Base-by-base conservation (phyloP, 768 basidiomycete species). In the Agaricus sinodeliciosus region DNA sequence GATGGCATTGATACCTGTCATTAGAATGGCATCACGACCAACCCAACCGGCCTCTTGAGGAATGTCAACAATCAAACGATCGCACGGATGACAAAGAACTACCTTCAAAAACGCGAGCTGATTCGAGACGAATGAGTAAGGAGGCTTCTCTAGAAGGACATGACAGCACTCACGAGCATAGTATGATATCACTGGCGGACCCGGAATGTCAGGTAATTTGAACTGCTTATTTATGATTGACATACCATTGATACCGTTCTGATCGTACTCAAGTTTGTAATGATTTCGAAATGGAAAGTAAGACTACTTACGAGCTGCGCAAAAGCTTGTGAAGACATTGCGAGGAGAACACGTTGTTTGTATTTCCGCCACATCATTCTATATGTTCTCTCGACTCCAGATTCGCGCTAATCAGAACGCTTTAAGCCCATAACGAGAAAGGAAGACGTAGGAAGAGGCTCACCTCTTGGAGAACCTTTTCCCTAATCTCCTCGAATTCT, bases 311-410 rank as follows among this genome's bases (percentile, higher is more conserved):
- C 90, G 59, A 94, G 72, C 64, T 94, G 92, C 31, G 92, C 92
- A 65, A 94, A 94, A 22, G 87, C 86, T 64, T 94, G 93, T 49
- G 89, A 88, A n/a, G 85, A 87, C 87, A 93, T 92, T 11, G 93
- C 93, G 39, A 95, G 79, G 55, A 95, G 65, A 4, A 95, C 90
- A 18, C 92, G 74, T n/a, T 82, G 81, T 60, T 84, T 84, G 64
- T 94, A 95, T 58, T 77, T 75, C 59, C 68, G 80, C 88, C 91
- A 94, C 81, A 95, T 87, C 35, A 75, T 74, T 26, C 64, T 61
- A 65, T 94, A 94, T 0, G 81, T 76, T 31, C 88, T 76, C 43
- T 75, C 85, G 54, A 85, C 87, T 28, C 81, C 84, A 22, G 77
- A 74, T 43, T 81, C 80, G 8, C 87, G 81, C 88, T 92, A 5